These are phyloP conservation scores for Phlebiopsis flavidoalba DNA, from an alignment of 768 basidiomycete species.

Conservation along the genomic window DNA sequence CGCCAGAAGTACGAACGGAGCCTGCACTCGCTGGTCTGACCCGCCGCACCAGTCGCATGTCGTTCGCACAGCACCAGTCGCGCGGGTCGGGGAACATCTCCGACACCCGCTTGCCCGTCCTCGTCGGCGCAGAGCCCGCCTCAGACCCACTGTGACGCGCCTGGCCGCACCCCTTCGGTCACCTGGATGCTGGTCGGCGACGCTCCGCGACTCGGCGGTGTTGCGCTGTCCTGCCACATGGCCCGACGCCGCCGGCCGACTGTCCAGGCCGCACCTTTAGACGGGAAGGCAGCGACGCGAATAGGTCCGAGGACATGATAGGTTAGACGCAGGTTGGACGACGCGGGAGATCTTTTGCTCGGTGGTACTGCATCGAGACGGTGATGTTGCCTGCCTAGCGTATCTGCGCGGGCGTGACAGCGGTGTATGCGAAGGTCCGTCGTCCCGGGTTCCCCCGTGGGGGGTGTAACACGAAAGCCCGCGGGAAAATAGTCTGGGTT, in stretches of 20 bases:
- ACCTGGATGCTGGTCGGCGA: too few relatives aligned
- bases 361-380: too few relatives aligned
- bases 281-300: conserved; percentile 5
- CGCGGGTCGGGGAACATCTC: too few relatives aligned
- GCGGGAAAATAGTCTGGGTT: too few relatives aligned
- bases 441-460: too few relatives aligned
- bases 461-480: too few relatives aligned
- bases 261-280: conserved; percentile 1
- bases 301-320: conserved; percentile 4
- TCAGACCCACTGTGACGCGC: conserved; percentile 7
- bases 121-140: not conserved
- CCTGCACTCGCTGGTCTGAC: not conserved
- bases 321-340: too few relatives aligned
- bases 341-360: too few relatives aligned
- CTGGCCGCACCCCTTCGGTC: not conserved
- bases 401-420: too few relatives aligned
- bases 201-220: too few relatives aligned
- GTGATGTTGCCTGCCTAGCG: too few relatives aligned
- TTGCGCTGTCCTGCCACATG: not conserved
- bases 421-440: too few relatives aligned
- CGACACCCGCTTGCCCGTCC: not conserved
- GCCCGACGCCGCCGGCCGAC: not conserved
- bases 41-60: not conserved
- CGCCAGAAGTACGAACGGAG: not conserved
- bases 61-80: not conserved